A percentile compares a stretch with the other conserved stretches of the same genome.
Conservation (phyloP, 1,139 yeast species). For the Blastobotrys malaysiensis region DNA sequence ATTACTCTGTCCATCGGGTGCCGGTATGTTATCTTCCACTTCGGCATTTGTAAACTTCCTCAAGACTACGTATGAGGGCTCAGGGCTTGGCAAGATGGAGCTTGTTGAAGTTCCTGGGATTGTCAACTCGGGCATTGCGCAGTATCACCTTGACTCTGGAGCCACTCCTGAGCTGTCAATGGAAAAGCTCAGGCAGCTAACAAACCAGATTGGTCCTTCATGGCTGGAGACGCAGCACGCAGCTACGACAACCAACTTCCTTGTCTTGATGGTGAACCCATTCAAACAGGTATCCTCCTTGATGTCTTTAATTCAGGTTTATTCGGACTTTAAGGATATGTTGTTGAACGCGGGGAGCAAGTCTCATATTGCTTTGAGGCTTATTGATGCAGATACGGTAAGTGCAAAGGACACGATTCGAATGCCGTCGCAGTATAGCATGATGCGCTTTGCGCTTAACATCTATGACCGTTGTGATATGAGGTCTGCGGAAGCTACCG, state of each 20-base stretch:
- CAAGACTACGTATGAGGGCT: constrained; percentile 34
- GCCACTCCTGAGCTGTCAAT: constrained; percentile 6
- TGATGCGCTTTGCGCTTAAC: constrained; percentile 51
- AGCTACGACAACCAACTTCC: neutral
- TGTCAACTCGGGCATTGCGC: constrained; percentile 18
- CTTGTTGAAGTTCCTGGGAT: constrained; percentile 23
- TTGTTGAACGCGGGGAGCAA: constrained; percentile 16
- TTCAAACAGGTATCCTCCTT: constrained; percentile 13
- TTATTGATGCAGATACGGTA: constrained; percentile 52
- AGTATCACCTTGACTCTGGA: constrained; percentile 2
- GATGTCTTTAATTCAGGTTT: constrained; percentile 11
- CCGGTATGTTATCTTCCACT: constrained; percentile 25
- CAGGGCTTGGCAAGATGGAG: constrained; percentile 31
- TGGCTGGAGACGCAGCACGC: constrained; percentile 4
- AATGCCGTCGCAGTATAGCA: constrained; percentile 44
- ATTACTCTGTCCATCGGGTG: constrained; percentile 30
- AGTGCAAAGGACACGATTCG: constrained; percentile 43
- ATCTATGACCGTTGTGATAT: constrained; percentile 49
- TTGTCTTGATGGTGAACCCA: constrained; percentile 12
- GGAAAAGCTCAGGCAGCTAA: constrained; percentile 4
- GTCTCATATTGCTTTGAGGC: constrained; percentile 26
- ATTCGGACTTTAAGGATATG: constrained; percentile 21
- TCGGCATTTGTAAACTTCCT: constrained; percentile 25
- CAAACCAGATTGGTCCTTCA: constrained; percentile 4
- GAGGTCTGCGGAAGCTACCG: neutral